Conservation (phyloP, 1,284 basidiomycete genomes). For the Phellinidium pouzarii region DNA sequence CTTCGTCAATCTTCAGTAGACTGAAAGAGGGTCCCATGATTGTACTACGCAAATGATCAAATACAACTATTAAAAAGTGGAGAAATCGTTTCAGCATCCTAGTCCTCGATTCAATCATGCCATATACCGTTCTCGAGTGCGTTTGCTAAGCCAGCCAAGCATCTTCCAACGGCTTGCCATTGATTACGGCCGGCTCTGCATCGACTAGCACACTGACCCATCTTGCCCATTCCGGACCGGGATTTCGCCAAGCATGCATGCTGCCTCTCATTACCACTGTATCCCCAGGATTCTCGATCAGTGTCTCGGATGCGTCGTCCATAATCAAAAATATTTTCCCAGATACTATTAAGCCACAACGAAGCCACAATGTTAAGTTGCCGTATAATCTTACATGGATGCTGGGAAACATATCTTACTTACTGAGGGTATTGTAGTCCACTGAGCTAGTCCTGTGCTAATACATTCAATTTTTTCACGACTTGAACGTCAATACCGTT, state of each 20-base stretch:
- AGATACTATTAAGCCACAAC: constrained; percentile 32
- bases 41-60: background rate
- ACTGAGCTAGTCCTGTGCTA: constrained; percentile 45
- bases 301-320: constrained; percentile 51
- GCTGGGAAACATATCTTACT: constrained; percentile 19
- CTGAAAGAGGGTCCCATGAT: background rate
- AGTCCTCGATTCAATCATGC: no score
- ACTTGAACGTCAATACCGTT: no score
- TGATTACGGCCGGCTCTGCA: constrained; percentile 45
- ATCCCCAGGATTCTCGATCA: constrained; percentile 49
- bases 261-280: constrained; percentile 52
- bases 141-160: constrained; percentile 20
- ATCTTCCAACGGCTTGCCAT: constrained; percentile 36
- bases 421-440: constrained; percentile 57
- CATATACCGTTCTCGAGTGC: background rate
- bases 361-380: no score
- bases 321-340: constrained; percentile 49
- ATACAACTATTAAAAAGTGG: background rate
- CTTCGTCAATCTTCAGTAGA: constrained; percentile 72
- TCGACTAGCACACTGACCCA: constrained; percentile 49
- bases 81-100: background rate
- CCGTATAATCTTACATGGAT: no score
- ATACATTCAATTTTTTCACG: no score
- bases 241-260: constrained; percentile 57
- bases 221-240: constrained; percentile 43